Conservation (phyloP, 768 basidiomycete species). For the Neoboletus brunneissimus region DNA sequence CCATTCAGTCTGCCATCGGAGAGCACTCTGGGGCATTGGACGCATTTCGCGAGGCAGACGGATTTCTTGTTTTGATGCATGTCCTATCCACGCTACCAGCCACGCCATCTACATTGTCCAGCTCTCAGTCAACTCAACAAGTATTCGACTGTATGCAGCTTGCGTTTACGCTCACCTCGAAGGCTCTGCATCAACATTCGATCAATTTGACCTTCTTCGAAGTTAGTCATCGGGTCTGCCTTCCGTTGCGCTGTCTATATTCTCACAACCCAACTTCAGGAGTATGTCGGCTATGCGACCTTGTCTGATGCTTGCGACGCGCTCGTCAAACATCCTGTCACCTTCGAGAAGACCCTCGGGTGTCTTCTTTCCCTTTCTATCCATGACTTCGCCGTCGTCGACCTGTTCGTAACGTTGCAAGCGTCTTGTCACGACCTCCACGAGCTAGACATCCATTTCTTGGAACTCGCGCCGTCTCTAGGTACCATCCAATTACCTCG, state of each 20-base stretch:
- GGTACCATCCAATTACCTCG: conserved; percentile 56
- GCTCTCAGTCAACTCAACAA: conserved; percentile 37
- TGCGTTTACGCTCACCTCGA: conserved; percentile 63
- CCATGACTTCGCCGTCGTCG: conserved; percentile 57
- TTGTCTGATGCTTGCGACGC: conserved; percentile 57
- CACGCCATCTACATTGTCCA: conserved; percentile 26
- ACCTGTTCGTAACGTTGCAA: conserved; percentile 50
- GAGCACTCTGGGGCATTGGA: conserved; percentile 67
- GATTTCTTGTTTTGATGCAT: conserved; percentile 73
- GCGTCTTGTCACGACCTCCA: conserved; percentile 39
- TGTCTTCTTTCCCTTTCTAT: conserved; percentile 67
- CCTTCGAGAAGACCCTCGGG: conserved; percentile 57
- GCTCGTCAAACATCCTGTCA: conserved; percentile 46
- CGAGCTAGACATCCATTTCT: conserved; percentile 40
- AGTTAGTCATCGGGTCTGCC: conserved; percentile 44
- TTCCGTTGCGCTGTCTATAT: conserved; percentile 14
- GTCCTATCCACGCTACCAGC: conserved; percentile 58
- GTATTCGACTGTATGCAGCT: conserved; percentile 54
- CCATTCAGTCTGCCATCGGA: conserved; percentile 65
- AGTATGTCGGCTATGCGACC: conserved; percentile 59
- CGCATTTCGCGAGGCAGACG: conserved; percentile 79
- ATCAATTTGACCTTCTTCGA: conserved; percentile 64
- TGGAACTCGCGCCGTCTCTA: conserved; percentile 38
- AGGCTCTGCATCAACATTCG: conserved; percentile 55
- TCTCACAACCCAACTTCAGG: conserved; percentile 8